Conservation (phyloP, 140 eudicot genomes). For the Anethum foeniculum region DNA sequence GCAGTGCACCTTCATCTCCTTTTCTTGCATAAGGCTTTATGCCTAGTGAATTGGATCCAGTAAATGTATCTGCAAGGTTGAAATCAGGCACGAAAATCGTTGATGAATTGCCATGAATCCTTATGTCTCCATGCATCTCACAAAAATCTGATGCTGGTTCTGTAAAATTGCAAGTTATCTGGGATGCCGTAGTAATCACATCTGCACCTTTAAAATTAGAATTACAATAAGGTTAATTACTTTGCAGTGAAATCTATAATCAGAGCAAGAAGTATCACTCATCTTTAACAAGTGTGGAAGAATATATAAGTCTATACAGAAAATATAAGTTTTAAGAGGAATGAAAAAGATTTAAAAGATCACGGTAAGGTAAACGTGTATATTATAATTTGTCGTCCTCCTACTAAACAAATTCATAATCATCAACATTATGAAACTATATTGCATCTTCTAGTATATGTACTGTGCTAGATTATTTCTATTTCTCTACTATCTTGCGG, state of each 20-base stretch:
- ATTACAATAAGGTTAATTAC: background rate
- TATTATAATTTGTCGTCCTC: no score
- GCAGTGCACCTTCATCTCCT: constrained; percentile 27
- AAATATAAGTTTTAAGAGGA: background rate
- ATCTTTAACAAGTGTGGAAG: background rate
- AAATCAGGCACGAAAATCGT: constrained; percentile 26
- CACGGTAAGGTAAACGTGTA: background rate
- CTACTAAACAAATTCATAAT: no score
- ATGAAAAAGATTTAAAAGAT: background rate
- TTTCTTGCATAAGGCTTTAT: constrained; percentile 51
- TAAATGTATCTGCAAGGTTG: background rate
- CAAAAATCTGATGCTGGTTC: constrained; percentile 46
- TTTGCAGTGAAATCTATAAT: background rate
- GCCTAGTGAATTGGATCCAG: constrained; percentile 19
- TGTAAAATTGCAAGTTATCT: constrained; percentile 22
- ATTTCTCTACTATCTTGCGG: no score
- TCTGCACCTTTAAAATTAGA: background rate
- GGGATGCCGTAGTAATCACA: background rate
- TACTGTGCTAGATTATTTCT: no score
- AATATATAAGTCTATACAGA: background rate
- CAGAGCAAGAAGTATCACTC: background rate
- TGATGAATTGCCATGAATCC: constrained; percentile 33
- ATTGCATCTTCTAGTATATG: no score
- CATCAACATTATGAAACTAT: no score
- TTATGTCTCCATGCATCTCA: constrained; percentile 42